Percentiles rank a stretch among this genome's conserved stretches.
Evolutionary conservation across 179 eudicot genomes (phyloP).

Genomic region (Sideroxylon spinosum): DNA sequence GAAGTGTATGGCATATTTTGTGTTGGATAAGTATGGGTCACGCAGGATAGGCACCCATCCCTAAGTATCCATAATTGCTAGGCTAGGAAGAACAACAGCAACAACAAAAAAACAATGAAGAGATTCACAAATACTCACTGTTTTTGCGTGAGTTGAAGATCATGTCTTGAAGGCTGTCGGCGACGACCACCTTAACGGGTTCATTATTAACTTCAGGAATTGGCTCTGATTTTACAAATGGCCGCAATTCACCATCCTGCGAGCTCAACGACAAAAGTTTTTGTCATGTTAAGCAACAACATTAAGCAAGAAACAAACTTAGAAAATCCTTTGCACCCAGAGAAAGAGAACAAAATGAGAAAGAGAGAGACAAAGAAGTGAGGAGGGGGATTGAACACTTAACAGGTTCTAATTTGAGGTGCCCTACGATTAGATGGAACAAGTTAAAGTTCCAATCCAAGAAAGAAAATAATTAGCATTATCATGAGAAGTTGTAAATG

Average conservation of each 20-base stretch:
- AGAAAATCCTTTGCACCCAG: neutral
- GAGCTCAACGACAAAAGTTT: neutral
- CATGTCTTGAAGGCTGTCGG: conserved; percentile 63
- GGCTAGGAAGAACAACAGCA: too few relatives aligned
- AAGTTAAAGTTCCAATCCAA: neutral
- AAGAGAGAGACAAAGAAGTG: too few relatives aligned
- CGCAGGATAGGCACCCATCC: too few relatives aligned
- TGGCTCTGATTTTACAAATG: conserved; percentile 64
- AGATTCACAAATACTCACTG: conserved; percentile 35
- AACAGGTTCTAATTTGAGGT: too few relatives aligned
- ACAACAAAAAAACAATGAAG: neutral
- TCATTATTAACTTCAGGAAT: conserved; percentile 67
- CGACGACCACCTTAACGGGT: conserved; percentile 84
- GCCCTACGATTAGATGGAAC: neutral
- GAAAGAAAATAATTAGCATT: neutral
- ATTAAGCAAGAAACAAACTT: neutral
- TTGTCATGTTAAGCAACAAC: conserved; percentile 2
- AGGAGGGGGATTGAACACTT: too few relatives aligned
- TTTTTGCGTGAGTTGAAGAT: conserved; percentile 74
- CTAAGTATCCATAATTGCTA: too few relatives aligned
- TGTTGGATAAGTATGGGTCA: too few relatives aligned
- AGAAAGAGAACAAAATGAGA: neutral
- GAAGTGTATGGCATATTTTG: too few relatives aligned
- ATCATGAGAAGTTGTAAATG: neutral
- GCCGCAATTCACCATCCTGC: conserved; percentile 56